phyloP scores from a whole-genome alignment of 2,329 filamentous ascomycete genomes.

The Alternaria sp. region DNA sequence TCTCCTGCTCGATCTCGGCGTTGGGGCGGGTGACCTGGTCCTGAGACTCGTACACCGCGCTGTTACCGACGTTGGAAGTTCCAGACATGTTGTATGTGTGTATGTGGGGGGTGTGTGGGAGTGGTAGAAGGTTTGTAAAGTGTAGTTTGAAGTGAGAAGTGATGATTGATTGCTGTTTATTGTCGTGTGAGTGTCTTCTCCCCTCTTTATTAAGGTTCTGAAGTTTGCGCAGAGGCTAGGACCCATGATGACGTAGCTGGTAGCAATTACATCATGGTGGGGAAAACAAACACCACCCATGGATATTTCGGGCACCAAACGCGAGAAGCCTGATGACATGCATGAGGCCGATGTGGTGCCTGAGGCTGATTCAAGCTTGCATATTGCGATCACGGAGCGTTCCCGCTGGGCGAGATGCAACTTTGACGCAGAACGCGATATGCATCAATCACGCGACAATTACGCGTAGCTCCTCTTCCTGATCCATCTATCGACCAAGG shows the following conservation, averaged over 20 bases:
- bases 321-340: slow-evolving; percentile 22
- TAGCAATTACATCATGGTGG: slow-evolving; percentile 38
- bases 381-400: slow-evolving; percentile 3
- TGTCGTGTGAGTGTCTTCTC: slow-evolving; percentile 7
- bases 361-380: slow-evolving; percentile 8
- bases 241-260: slow-evolving; percentile 33
- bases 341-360: slow-evolving; percentile 11
- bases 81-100: slow-evolving; percentile 56
- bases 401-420: background rate
- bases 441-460: slow-evolving; percentile 5
- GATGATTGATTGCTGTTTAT: slow-evolving; percentile 3
- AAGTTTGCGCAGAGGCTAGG: slow-evolving; percentile 19
- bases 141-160: slow-evolving; percentile 1
- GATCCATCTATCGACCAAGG: slow-evolving; percentile 43
- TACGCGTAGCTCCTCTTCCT: slow-evolving; percentile 41
- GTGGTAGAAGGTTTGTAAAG: background rate
- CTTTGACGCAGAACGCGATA: slow-evolving; percentile 1
- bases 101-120: slow-evolving; percentile 2
- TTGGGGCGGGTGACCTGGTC: slow-evolving; percentile 75
- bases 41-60: slow-evolving; percentile 74
- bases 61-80: slow-evolving; percentile 72
- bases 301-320: slow-evolving; percentile 26
- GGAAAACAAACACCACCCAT: slow-evolving; percentile 24
- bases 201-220: slow-evolving; percentile 21
- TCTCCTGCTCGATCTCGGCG: slow-evolving; percentile 61